Base-by-base conservation (phyloP, 768 basidiomycete genomes). In the Hericium alpestre region DNA sequence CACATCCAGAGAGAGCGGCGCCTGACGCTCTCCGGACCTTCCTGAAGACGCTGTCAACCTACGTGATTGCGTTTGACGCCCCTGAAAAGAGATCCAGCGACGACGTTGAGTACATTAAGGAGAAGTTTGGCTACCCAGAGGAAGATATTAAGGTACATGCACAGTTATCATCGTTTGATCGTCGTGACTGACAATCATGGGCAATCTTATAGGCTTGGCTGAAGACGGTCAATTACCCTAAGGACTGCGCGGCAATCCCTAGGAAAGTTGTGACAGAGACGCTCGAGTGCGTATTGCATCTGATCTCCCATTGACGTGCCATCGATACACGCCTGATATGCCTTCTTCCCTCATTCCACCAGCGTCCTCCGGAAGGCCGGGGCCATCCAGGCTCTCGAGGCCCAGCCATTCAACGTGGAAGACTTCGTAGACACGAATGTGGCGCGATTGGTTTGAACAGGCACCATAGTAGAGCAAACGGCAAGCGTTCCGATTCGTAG, bases 311-410 rank as follows among this genome's bases (percentile, higher is more conserved):
- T 27, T 27, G 25, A 32, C 32, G 8, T 46, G n/a, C 7, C 18
- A 20, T 46, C 43, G 43, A 46, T 46, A n/a, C 43, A 18, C 20
- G 43, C 16, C 43, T 46, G 16, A 46, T 7, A n/a, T 46, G 16
- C 43, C 2, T 43, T 13, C 1, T 1, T 5, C 6, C n/a, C 43
- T 13, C 55, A 43, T 40, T 53, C 25, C 25, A 51, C 60, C 55
- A 92, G 90, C 52, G 76, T 85, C 18, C 77, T 94, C 20, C 79
- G 83, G 64, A 81, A 84, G 65, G 90, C 91, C 4, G 87, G 89
- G 6, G 87, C 87, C 10, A 78, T 92, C 50, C 79, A 77, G 61
- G 67, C 69, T 11, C 77, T 81, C 11, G 76, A 74, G 40, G 77
- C 75, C 8, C 83, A 79, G 1, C 83, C 23, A 32, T 63, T 58